Evolutionary conservation across 1,284 basidiomycete genomes (phyloP), one percentile per base, ranked within the genome.

Genomic region (Malassezia pachydermatis): DNA sequence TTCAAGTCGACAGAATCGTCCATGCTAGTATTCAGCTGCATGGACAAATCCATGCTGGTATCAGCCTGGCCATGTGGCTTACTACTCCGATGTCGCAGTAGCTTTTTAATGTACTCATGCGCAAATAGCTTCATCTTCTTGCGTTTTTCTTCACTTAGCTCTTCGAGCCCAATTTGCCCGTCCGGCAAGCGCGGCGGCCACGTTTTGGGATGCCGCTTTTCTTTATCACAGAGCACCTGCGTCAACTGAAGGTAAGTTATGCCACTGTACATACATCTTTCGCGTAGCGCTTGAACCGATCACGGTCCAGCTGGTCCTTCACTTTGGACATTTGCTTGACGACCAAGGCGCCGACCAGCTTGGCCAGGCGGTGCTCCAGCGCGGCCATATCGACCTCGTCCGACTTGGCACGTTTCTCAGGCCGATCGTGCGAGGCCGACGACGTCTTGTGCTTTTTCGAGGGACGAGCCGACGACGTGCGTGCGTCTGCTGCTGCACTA

Each of bases 241-340:
- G 89, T 86, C 49, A 87, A 76, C 83, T 86, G 59, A 24, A 8
- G 33, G 0, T 28, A 32, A 33, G 20, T 17, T 25, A 20, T 10
- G 10, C 8, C 14, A 10, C 8, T 6, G 14, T 5, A 74, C 78
- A 57, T 58, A 88, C 89, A 79, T 96, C 88, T 68, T 88, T 88
- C 5, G 94, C 92, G 67, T 94, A 82, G 66, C 83, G 84, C 78
- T 99, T 98, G 78, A 98, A 96, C 44, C 78, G 74, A 4, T 94
- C 88, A 48, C 81, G 79, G 48, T 86, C 83, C 74, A 96, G 79
- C 50, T 81, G 75, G 48, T 83, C 78, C 58, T 82, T 79, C 71
- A 94, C 83, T 75, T 89, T 92, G 44, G 83, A 86, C 86, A 96
- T 88, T 53, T 78, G 81, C 68, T 82, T 83, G 32, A 98, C 92